A percentile compares a stretch with the other conserved stretches of the same genome.
phyloP scores from a whole-genome alignment of 352 stramenopile genomes.

The Peronospora belbahrii region DNA sequence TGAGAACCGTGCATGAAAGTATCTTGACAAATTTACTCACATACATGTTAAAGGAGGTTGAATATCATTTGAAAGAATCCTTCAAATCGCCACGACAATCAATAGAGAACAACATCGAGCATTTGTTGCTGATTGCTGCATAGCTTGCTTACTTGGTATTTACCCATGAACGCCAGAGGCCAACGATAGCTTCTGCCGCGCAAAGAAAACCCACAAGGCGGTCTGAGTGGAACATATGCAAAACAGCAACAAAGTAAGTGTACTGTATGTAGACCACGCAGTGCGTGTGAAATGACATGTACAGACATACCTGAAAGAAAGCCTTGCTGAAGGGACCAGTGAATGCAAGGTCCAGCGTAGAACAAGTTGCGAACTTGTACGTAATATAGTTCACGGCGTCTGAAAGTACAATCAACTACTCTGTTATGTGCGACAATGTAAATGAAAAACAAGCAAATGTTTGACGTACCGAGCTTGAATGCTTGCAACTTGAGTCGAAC shows the following conservation, averaged over 20 bases:
- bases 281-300: background rate
- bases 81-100: no score
- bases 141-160: slow-evolving; percentile 27
- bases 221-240: slow-evolving; percentile 24
- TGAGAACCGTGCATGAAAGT: background rate
- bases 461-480: slow-evolving; percentile 38
- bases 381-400: slow-evolving; percentile 68
- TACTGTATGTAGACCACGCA: background rate
- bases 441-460: background rate
- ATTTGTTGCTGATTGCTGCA: background rate
- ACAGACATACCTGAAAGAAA: slow-evolving; percentile 48
- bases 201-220: slow-evolving; percentile 64
- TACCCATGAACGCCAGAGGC: slow-evolving; percentile 68
- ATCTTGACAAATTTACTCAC: background rate
- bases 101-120: no score
- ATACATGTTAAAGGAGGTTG: no score
- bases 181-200: slow-evolving; percentile 53
- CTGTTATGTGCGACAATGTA: background rate
- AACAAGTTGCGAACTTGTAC: slow-evolving; percentile 76
- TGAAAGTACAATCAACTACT: slow-evolving; percentile 12
- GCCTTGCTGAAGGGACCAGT: slow-evolving; percentile 70
- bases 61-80: background rate
- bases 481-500: slow-evolving; percentile 27
- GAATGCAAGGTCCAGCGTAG: slow-evolving; percentile 69
- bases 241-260: background rate